Percentiles rank a stretch among this genome's conserved stretches.
Conservation (phyloP, 805 yeast genomes). For the Suhomyces sp. region DNA sequence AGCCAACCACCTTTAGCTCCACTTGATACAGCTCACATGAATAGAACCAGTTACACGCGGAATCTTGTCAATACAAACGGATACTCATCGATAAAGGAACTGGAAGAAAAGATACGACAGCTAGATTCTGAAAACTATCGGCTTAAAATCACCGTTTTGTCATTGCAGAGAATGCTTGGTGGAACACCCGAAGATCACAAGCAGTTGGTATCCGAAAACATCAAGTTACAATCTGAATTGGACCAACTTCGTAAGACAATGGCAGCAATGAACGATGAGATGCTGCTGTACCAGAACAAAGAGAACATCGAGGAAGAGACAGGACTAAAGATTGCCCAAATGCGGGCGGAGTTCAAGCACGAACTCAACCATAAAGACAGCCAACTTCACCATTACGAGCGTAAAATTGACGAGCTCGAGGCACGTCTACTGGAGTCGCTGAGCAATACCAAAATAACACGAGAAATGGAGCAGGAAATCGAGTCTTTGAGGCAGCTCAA, state of each 20-base stretch:
- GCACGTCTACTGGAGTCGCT: not conserved
- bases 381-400: constrained; percentile 3
- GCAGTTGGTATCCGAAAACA: constrained; percentile 18
- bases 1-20: not conserved
- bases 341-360: constrained; percentile 1
- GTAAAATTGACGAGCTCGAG: constrained; percentile 3
- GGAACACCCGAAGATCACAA: constrained; percentile 22
- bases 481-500: not conserved
- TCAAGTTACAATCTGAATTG: constrained; percentile 10
- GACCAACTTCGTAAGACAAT: not conserved
- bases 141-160: constrained; percentile 23
- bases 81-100: constrained; percentile 20
- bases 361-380: not conserved
- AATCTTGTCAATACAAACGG: constrained; percentile 5
- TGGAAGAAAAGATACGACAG: constrained; percentile 17
- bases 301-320: constrained; percentile 5
- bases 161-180: constrained; percentile 20
- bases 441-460: not conserved
- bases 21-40: not conserved
- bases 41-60: not conserved
- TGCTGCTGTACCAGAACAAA: constrained; percentile 4
- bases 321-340: not conserved
- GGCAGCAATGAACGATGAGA: not conserved
- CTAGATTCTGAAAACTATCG: constrained; percentile 22
- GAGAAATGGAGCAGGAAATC: not conserved